Evolutionary conservation across 1,284 basidiomycete genomes (phyloP).

Genomic region (Boletus albobrunnescens): DNA sequence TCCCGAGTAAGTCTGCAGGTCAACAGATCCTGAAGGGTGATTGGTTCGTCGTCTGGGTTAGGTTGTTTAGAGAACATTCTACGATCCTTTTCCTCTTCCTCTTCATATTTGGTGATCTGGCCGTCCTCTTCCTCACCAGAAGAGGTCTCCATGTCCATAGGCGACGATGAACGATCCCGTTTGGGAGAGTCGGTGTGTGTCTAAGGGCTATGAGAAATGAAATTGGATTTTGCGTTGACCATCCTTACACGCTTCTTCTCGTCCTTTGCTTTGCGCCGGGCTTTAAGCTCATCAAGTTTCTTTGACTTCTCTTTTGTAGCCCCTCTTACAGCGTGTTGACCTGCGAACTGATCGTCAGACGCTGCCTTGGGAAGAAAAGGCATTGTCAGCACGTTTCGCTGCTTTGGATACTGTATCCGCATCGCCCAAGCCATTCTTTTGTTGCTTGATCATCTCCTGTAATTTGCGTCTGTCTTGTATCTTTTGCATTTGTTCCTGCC

Average conservation of each 20-base stretch:
- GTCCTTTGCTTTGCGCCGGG: conserved; percentile 74
- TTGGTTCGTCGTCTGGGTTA: conserved; percentile 51
- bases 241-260: conserved; percentile 64
- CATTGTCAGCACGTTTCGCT: conserved; percentile 58
- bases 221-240: neutral
- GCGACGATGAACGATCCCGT: conserved; percentile 64
- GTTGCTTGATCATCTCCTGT: conserved; percentile 68
- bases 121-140: conserved; percentile 70
- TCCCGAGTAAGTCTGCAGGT: conserved; percentile 61
- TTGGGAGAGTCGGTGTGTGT: conserved; percentile 53
- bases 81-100: conserved; percentile 63
- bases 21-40: conserved; percentile 53
- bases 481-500: conserved; percentile 78
- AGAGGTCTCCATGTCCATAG: conserved; percentile 78
- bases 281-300: conserved; percentile 81
- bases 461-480: conserved; percentile 72
- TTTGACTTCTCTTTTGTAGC: conserved; percentile 79
- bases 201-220: conserved; percentile 26
- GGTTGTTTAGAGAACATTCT: conserved; percentile 46
- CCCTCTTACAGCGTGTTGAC: conserved; percentile 72
- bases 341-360: conserved; percentile 36
- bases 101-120: conserved; percentile 64
- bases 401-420: conserved; percentile 64
- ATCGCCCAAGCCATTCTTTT: conserved; percentile 50
- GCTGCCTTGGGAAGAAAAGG: neutral